These are phyloP conservation scores for Vitis hybrid DNA, from an alignment of 177 flowering plant species.

Conservation along the genomic window DNA sequence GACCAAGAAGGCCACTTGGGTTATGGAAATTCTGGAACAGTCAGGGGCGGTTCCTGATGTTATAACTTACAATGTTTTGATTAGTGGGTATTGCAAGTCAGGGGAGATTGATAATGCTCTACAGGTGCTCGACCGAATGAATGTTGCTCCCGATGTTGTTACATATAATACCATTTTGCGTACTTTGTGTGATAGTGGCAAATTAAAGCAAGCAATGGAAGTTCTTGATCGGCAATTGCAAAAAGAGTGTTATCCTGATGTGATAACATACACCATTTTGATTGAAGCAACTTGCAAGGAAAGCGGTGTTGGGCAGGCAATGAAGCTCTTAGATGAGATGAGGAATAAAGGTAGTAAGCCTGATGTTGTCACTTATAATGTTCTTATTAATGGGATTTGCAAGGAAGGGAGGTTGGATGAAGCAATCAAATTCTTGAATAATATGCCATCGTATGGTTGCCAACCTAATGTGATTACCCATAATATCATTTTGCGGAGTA, in stretches of 20 bases:
- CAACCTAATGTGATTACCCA: conserved; percentile 84
- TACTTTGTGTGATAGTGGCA: conserved; percentile 59
- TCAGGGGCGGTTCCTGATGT: conserved; percentile 89
- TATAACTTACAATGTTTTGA: conserved; percentile 76
- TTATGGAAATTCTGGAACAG: conserved; percentile 66
- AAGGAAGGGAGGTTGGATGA: conserved; percentile 84
- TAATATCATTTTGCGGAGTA: conserved; percentile 73
- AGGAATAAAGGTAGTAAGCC: conserved; percentile 78
- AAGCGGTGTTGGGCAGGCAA: conserved; percentile 76
- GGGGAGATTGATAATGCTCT: conserved; percentile 77
- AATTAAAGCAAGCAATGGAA: conserved; percentile 70
- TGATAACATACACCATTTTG: conserved; percentile 78
- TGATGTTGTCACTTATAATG: conserved; percentile 87
- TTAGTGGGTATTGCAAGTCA: conserved; percentile 74
- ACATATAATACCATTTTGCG: conserved; percentile 79
- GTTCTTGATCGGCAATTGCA: conserved; percentile 60
- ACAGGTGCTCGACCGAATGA: conserved; percentile 63
- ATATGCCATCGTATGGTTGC: conserved; percentile 67
- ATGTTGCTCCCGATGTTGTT: conserved; percentile 76
- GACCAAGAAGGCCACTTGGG: conserved; percentile 61
- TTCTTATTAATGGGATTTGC: conserved; percentile 82
- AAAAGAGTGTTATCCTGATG: conserved; percentile 72
- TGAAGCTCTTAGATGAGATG: conserved; percentile 92
- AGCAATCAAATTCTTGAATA: conserved; percentile 67
- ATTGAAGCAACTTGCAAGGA: conserved; percentile 83